Evolutionary conservation across 148 eudicot genomes (phyloP).

Genomic region (Fagopyrum tataricum): DNA sequence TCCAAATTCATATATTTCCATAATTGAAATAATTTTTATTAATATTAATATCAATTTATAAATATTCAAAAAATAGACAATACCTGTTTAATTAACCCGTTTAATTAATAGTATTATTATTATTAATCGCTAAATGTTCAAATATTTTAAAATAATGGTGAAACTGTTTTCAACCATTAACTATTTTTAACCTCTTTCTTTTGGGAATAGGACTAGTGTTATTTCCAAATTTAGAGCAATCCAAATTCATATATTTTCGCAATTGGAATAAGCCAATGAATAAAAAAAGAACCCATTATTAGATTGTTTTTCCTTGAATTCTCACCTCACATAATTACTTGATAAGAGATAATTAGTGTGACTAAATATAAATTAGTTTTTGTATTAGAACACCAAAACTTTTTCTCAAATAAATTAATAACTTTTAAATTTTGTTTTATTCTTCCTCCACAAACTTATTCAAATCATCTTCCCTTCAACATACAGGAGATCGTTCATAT

Average conservation of each 20-base stretch:
- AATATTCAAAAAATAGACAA: too few species aligned
- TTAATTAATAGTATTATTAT: too few species aligned
- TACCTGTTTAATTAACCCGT: too few species aligned
- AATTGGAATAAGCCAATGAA: not conserved
- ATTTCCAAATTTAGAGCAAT: not conserved
- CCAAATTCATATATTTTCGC: not conserved
- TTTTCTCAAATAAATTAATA: not conserved
- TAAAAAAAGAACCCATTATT: not conserved
- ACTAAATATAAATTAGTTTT: not conserved
- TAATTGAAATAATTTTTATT: too few species aligned
- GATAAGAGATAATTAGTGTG: not conserved
- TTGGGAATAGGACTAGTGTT: not conserved
- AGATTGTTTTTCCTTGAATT: not conserved
- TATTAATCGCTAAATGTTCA: too few species aligned
- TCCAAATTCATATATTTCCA: too few species aligned
- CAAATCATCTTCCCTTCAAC: not conserved
- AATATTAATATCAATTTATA: too few species aligned
- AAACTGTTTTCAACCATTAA: not conserved
- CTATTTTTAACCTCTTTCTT: too few species aligned
- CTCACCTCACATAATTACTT: not conserved
- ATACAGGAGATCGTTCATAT: not conserved
- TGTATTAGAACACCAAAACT: not conserved
- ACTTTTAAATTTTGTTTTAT: not conserved
- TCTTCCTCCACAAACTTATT: not conserved
- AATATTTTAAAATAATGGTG: not conserved